Percentiles rank a stretch among this genome's conserved stretches.
These are phyloP conservation scores for Zymoseptoria pseudotritici DNA, from an alignment of 2,329 filamentous ascomycete species.

Conservation along the genomic window DNA sequence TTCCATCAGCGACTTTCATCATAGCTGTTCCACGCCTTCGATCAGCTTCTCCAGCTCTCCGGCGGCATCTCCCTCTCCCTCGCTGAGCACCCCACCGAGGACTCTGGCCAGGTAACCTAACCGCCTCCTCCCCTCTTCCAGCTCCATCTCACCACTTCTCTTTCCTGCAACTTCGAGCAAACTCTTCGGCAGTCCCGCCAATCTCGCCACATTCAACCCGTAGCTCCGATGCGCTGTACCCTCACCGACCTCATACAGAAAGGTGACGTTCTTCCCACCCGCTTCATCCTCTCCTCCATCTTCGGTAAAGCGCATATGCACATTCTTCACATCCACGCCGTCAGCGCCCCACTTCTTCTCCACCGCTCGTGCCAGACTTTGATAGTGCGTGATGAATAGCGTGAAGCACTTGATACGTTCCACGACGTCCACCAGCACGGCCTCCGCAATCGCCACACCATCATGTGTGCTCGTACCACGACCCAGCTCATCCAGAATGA, in stretches of 20 bases:
- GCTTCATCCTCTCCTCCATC: constrained; percentile 43
- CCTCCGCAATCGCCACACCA: constrained; percentile 89
- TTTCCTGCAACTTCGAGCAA: constrained; percentile 72
- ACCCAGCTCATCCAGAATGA: constrained; percentile 91
- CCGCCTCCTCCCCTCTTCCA: constrained; percentile 57
- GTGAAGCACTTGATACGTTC: constrained; percentile 68
- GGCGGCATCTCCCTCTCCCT: constrained; percentile 13
- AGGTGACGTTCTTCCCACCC: constrained; percentile 74
- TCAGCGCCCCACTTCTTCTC: constrained; percentile 57
- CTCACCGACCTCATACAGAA: constrained; percentile 85
- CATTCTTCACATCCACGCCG: constrained; percentile 64
- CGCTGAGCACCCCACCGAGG: constrained; percentile 8
- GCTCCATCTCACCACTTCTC: constrained; percentile 76
- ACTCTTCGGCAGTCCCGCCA: constrained; percentile 70
- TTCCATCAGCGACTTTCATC: constrained; percentile 2
- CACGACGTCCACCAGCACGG: constrained; percentile 79
- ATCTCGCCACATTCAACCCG: constrained; percentile 81
- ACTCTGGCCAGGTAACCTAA: constrained; percentile 38
- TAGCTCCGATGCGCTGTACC: constrained; percentile 92
- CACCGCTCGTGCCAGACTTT: constrained; percentile 69
- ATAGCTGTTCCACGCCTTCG: constrained; percentile 39
- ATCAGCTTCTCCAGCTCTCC: constrained; percentile 34
- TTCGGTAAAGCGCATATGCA: constrained; percentile 85
- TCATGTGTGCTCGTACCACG: constrained; percentile 92
- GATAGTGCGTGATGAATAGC: constrained; percentile 97